phyloP scores from a whole-genome alignment of 768 basidiomycete species.

The Kwoniella europaea region DNA sequence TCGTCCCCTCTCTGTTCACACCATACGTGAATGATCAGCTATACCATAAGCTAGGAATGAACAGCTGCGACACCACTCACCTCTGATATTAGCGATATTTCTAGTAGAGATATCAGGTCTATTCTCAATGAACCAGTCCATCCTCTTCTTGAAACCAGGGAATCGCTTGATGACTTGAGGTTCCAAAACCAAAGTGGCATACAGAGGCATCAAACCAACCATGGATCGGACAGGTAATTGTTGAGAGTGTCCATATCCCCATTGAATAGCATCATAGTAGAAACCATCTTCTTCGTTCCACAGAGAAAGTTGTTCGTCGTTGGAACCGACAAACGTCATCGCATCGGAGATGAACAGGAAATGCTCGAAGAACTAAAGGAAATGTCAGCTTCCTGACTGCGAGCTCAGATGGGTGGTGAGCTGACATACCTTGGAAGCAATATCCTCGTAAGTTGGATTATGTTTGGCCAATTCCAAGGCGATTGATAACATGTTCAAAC shows the following conservation, averaged over 20 bases:
- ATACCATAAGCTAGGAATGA: slow-evolving; percentile 60
- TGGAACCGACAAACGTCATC: slow-evolving; percentile 89
- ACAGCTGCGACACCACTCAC: slow-evolving; percentile 58
- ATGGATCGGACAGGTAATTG: slow-evolving; percentile 92
- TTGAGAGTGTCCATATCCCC: slow-evolving; percentile 76
- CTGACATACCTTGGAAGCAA: slow-evolving; percentile 91
- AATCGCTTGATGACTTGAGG: slow-evolving; percentile 85
- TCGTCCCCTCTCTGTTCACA: slow-evolving; percentile 83
- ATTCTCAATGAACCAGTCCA: slow-evolving; percentile 98
- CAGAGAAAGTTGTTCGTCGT: slow-evolving; percentile 72
- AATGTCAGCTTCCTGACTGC: slow-evolving; percentile 1
- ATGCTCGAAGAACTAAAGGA: slow-evolving; percentile 66
- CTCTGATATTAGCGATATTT: slow-evolving; percentile 96
- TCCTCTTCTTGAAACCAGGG: slow-evolving; percentile 96
- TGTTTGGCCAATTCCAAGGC: slow-evolving; percentile 97
- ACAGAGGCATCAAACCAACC: slow-evolving; percentile 96
- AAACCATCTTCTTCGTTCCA: slow-evolving; percentile 98
- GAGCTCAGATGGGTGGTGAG: background rate
- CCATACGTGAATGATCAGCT: slow-evolving; percentile 81
- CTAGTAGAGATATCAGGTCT: slow-evolving; percentile 81
- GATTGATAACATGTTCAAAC: slow-evolving; percentile 97
- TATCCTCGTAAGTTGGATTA: slow-evolving; percentile 96
- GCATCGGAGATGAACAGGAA: slow-evolving; percentile 99
- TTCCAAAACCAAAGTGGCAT: slow-evolving; percentile 91
- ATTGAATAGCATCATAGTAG: slow-evolving; percentile 97